These are phyloP conservation scores for Pseudogymnoascus sp. DNA, from an alignment of 2,329 filamentous ascomycete genomes.

Conservation along the genomic window DNA sequence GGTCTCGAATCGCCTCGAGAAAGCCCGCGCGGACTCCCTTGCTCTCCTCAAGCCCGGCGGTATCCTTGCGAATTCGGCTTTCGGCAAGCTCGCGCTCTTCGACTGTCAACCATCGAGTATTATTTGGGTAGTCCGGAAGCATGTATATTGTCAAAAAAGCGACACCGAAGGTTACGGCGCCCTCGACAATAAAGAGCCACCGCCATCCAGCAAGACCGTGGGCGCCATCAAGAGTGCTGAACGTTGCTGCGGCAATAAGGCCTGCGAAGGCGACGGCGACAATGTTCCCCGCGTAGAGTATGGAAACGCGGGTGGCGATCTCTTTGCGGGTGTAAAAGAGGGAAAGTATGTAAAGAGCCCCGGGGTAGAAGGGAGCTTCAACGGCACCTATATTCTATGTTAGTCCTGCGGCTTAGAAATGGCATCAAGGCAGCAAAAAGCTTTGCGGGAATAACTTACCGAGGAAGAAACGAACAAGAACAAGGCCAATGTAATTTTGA, in stretches of 20 bases:
- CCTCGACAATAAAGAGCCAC: slow-evolving; percentile 41
- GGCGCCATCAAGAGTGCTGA: slow-evolving; percentile 13
- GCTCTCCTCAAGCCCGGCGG: slow-evolving; percentile 31
- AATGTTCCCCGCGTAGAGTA: slow-evolving; percentile 38
- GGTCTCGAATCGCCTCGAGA: slow-evolving; percentile 33
- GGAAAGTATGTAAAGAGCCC: slow-evolving; percentile 40
- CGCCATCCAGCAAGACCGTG: slow-evolving; percentile 34
- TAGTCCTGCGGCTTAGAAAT: not conserved
- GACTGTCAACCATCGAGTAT: slow-evolving; percentile 34
- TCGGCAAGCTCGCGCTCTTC: slow-evolving; percentile 35
- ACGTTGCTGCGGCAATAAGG: slow-evolving; percentile 43
- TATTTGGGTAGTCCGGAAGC: slow-evolving; percentile 29
- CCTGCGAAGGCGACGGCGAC: slow-evolving; percentile 38
- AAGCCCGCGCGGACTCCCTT: slow-evolving; percentile 33
- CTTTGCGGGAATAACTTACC: slow-evolving; percentile 15
- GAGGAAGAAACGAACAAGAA: slow-evolving; percentile 28
- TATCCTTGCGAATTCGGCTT: slow-evolving; percentile 33
- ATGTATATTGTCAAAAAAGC: slow-evolving; percentile 27
- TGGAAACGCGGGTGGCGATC: slow-evolving; percentile 34
- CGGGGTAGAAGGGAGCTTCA: slow-evolving; percentile 34
- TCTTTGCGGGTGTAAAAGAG: slow-evolving; percentile 47
- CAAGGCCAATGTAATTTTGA: slow-evolving; percentile 32
- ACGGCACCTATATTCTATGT: not conserved
- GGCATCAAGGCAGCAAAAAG: not conserved
- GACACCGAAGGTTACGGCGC: slow-evolving; percentile 43